Conservation (phyloP, 2,329 filamentous ascomycete species). For the Gliomastix tumulicola region DNA sequence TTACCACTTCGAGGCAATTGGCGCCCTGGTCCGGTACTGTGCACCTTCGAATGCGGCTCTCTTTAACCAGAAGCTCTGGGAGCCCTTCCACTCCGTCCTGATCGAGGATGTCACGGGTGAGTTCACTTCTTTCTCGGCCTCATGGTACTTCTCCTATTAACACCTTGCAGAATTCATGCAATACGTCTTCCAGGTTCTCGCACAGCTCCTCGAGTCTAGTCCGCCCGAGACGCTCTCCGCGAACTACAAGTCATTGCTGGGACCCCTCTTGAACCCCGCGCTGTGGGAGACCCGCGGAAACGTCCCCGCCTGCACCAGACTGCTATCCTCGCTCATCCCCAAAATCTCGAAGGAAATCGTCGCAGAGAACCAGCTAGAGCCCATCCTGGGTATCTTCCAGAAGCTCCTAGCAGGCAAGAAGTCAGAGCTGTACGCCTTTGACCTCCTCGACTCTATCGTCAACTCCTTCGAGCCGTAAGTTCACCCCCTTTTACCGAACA, state of each 20-base stretch:
- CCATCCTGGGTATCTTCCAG: conserved; percentile 93
- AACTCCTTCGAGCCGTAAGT: conserved; percentile 64
- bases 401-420: conserved; percentile 75
- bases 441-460: conserved; percentile 78
- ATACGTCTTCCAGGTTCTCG: conserved; percentile 93
- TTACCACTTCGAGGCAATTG: conserved; percentile 93
- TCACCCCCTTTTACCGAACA: too few species aligned
- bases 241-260: conserved; percentile 74
- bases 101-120: conserved; percentile 73
- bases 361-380: conserved; percentile 73
- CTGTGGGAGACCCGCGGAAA: conserved; percentile 93
- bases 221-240: conserved; percentile 70
- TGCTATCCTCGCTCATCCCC: conserved; percentile 78
- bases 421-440: conserved; percentile 81
- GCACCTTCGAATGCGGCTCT: conserved; percentile 58
- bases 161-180: conserved; percentile 74
- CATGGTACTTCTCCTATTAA: conserved; percentile 13
- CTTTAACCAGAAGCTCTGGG: conserved; percentile 75
- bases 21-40: conserved; percentile 73
- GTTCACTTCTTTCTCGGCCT: too few species aligned
- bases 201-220: conserved; percentile 82
- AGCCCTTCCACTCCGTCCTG: conserved; percentile 74
- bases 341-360: conserved; percentile 68
- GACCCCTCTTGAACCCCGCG: conserved; percentile 69
- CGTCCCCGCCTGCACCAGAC: conserved; percentile 79